Evolutionary conservation across 1,139 yeast species (phyloP).

Genomic region (Diutina mesorugosa): DNA sequence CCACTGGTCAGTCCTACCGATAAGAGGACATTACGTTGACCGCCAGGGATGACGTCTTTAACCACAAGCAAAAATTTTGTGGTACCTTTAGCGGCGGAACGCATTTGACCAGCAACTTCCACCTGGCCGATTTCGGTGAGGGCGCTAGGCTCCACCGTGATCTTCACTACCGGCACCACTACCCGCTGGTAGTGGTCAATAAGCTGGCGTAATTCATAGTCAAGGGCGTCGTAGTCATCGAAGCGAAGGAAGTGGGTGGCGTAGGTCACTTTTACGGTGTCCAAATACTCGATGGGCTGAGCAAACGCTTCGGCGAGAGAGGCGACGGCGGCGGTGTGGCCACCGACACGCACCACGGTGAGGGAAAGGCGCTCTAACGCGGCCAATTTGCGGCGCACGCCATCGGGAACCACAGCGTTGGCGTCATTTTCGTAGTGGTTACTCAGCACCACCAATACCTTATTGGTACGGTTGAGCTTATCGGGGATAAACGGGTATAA

Average conservation of each 20-base stretch:
- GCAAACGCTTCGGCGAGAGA: neutral
- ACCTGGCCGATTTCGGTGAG: neutral
- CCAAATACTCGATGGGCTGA: neutral
- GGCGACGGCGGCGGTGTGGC: neutral
- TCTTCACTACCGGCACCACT: neutral
- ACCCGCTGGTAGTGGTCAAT: neutral
- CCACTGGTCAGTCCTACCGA: neutral
- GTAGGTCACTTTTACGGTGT: neutral
- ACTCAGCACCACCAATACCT: neutral
- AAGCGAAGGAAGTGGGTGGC: neutral
- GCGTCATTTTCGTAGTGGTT: neutral
- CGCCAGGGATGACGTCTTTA: neutral
- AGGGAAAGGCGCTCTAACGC: neutral
- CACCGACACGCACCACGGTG: neutral
- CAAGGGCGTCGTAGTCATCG: neutral
- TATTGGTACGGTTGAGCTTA: neutral
- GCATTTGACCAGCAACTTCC: neutral
- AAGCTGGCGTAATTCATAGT: neutral
- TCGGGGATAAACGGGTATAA: conserved; percentile 1
- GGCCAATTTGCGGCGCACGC: neutral
- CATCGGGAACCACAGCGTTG: neutral
- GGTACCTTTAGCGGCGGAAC: neutral
- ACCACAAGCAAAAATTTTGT: neutral
- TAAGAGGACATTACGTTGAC: neutral
- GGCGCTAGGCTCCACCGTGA: neutral